Conservation (phyloP, 352 stramenopile genomes). For the Globisporangium cystogenes region DNA sequence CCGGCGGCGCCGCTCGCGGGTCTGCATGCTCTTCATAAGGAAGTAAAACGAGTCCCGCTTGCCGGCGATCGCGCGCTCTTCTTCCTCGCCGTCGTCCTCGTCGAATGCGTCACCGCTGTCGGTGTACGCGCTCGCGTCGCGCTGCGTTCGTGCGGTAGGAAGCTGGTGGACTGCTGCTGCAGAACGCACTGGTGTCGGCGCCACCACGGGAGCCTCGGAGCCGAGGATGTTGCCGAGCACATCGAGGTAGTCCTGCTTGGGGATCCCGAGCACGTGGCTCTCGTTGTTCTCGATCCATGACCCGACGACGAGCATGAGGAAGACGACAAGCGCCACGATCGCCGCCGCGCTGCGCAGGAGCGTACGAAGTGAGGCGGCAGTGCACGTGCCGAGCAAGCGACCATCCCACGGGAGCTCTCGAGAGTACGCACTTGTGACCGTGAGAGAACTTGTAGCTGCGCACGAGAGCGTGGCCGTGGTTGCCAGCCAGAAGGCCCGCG, state of each 20-base stretch:
- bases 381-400: background rate
- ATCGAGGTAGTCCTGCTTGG: slow-evolving; percentile 54
- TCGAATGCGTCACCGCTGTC: background rate
- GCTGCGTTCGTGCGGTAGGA: background rate
- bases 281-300: slow-evolving; percentile 78
- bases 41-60: slow-evolving; percentile 83
- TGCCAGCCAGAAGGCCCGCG: slow-evolving; percentile 45
- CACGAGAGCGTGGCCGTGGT: slow-evolving; percentile 47
- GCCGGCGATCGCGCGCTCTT: slow-evolving; percentile 26
- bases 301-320: slow-evolving; percentile 47
- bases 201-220: slow-evolving; percentile 19
- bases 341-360: slow-evolving; percentile 22
- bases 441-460: slow-evolving; percentile 38
- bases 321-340: slow-evolving; percentile 37
- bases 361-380: background rate
- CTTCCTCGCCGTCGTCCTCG: background rate
- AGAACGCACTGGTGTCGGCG: background rate
- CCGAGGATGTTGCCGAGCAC: slow-evolving; percentile 63
- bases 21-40: slow-evolving; percentile 50
- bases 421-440: slow-evolving; percentile 25
- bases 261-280: slow-evolving; percentile 51
- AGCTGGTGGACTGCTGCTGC: slow-evolving; percentile 7
- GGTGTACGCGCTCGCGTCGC: background rate
- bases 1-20: slow-evolving; percentile 9
- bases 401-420: background rate